Evolutionary conservation across 495 filamentous ascomycete genomes (phyloP).

Genomic region (Daldinia grandis): DNA sequence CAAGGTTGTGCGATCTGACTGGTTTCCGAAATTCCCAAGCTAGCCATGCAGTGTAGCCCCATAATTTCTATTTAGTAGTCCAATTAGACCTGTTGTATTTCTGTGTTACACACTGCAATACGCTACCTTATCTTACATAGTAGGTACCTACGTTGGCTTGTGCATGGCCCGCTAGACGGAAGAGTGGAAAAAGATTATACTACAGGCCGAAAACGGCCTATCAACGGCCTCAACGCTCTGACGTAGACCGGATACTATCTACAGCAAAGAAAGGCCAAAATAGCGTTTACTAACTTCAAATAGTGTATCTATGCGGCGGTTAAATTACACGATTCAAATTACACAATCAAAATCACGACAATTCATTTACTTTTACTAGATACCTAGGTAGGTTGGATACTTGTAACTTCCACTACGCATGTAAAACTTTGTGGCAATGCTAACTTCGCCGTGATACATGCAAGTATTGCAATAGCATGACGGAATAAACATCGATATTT

Average conservation of each 20-base stretch:
- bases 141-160: neutral
- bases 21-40: slow-evolving; percentile 31
- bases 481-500: neutral
- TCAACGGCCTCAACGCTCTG: neutral
- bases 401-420: neutral
- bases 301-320: neutral
- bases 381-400: too few relatives aligned
- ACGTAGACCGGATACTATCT: neutral
- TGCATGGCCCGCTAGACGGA: neutral
- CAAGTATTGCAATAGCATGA: slow-evolving; percentile 17
- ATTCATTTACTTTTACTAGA: neutral
- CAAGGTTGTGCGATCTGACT: slow-evolving; percentile 35
- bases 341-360: neutral
- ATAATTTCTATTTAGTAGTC: neutral
- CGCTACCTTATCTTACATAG: slow-evolving; percentile 17
- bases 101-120: slow-evolving; percentile 26
- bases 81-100: slow-evolving; percentile 22
- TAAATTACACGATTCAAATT: neutral
- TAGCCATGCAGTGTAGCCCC: slow-evolving; percentile 19
- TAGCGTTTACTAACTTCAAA: neutral
- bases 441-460: neutral
- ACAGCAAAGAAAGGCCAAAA: slow-evolving; percentile 3
- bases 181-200: slow-evolving; percentile 16
- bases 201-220: slow-evolving; percentile 36
- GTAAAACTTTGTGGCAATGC: neutral